A percentile compares a stretch with the other conserved stretches of the same genome.
These are phyloP conservation scores for Fusarium staphyleae DNA, from an alignment of 2,329 filamentous ascomycete species.

Conservation along the genomic window DNA sequence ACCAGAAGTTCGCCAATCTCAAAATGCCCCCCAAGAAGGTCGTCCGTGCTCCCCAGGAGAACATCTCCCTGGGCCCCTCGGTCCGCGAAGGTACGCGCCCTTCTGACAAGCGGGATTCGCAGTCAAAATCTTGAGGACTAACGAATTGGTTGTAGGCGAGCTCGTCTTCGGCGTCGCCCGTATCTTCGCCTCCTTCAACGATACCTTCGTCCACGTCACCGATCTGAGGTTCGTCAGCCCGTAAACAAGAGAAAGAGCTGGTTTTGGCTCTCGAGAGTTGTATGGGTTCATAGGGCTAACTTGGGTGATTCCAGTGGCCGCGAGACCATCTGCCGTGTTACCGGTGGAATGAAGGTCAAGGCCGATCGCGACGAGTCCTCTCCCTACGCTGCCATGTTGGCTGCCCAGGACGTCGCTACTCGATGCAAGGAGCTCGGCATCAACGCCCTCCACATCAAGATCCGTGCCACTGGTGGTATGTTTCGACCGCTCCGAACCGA, in stretches of 20 bases:
- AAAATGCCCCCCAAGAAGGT: conserved; percentile 95
- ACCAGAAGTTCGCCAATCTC: conserved; percentile 51
- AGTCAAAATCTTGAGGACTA: conserved; percentile 14
- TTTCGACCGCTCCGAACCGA: conserved; percentile 30
- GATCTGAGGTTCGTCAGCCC: conserved; percentile 81
- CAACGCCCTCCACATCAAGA: conserved; percentile 99
- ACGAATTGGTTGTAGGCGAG: conserved; percentile 68
- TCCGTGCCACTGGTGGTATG: conserved; percentile 96
- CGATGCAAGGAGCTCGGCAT: conserved; percentile 77
- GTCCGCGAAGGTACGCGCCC: conserved; percentile 82
- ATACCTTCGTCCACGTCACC: conserved; percentile 97
- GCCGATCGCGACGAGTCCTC: conserved; percentile 99
- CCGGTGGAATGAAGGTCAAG: conserved; percentile 99
- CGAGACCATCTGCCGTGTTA: conserved; percentile 99
- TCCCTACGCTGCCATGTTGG: conserved; percentile 99
- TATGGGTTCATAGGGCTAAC: conserved; percentile 41
- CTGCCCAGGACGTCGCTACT: conserved; percentile 95
- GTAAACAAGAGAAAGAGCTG: conserved; percentile 27
- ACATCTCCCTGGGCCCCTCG: conserved; percentile 97
- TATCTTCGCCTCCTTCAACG: conserved; percentile 94
- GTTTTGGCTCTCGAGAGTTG: conserved; percentile 8
- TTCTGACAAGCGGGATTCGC: conserved; percentile 7
- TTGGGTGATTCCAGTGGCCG: conserved; percentile 82
- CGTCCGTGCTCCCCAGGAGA: conserved; percentile 82
- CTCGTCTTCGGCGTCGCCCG: conserved; percentile 98